phyloP scores from a whole-genome alignment of 345 rosid species.

The Bretschneidera sinensis region DNA sequence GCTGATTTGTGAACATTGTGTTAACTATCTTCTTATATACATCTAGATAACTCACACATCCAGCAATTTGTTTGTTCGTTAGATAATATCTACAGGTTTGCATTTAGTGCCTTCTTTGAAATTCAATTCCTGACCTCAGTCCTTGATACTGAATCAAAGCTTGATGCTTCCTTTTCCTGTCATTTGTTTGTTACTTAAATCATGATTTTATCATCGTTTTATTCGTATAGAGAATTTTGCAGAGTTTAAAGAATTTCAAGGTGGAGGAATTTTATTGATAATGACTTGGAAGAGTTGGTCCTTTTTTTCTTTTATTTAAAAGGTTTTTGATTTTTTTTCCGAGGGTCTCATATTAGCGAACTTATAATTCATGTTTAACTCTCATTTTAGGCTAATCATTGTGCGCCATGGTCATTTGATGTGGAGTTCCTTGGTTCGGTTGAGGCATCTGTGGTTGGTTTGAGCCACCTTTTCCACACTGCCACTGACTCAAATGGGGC shows the following conservation, averaged over 20 bases:
- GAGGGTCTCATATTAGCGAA: constrained; percentile 7
- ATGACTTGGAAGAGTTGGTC: not conserved
- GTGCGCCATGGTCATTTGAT: constrained; percentile 19
- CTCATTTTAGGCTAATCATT: constrained; percentile 28
- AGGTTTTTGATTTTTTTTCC: constrained; percentile 10
- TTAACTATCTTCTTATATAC: not conserved
- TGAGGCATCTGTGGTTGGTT: constrained; percentile 83
- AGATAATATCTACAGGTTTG: not conserved
- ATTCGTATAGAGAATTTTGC: not conserved
- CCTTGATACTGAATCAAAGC: not conserved
- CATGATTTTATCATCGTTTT: not conserved
- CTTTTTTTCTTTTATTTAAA: not conserved
- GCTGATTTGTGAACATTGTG: constrained; percentile 3
- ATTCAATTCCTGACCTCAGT: not conserved
- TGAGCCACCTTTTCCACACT: constrained; percentile 66
- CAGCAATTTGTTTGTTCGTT: not conserved
- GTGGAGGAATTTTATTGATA: not conserved
- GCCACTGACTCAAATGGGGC: constrained; percentile 59
- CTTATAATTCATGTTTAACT: constrained; percentile 1
- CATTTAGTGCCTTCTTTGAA: not conserved
- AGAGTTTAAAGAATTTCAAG: not conserved
- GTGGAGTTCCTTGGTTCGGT: constrained; percentile 51
- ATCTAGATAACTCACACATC: not conserved
- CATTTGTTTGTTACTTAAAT: not conserved
- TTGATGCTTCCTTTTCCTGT: not conserved